Evolutionary conservation across 2,329 filamentous ascomycete genomes (phyloP), one percentile per base, ranked within the genome.

Genomic region (Penicillium sp.): DNA sequence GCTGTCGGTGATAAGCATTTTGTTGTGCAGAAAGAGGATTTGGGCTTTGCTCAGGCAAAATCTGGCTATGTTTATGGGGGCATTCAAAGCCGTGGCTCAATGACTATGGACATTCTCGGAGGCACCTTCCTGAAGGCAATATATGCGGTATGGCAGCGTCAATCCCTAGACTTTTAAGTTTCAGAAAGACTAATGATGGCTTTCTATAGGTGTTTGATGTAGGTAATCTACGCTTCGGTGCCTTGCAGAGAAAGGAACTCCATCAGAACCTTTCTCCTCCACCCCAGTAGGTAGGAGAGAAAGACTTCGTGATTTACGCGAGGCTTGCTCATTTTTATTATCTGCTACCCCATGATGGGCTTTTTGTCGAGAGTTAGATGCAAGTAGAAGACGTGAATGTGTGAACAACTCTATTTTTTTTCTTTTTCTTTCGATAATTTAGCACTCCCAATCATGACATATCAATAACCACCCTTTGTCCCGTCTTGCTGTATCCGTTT

Each of bases 81-180:
- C 2, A 82, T 89, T 26, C 85, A 89, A 72, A 84, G 80, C 43
- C 78, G 84, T 34, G 85, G 85, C 3, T 70, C 73, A 46, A 73
- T 82, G 66, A 64, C 72, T 2, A 85, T 87, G 60, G 84, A 87
- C 64, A 86, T 89, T 37, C 73, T 86, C 13, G 86, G 85, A 4
- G 84, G 83, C 58, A 80, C 80, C 2, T 86, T 85, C 63, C 68
- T 89, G 68, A 87, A 86, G 75, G 81, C 78, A 20, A 74, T 87
- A 49, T 89, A 89, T 64, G 84, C 82, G 49, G 80, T 84, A 66
- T 73, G 80, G 74, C 1, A 7, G 2, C 9, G 8, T 6, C 13
- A 8, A 18, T 12, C 24, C 4, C 10, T 23, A n/a, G n/a, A n/a
- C n/a, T 32, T 4, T 33, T 23, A 29, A 7, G 17, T 24, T 20